A percentile compares a stretch with the other conserved stretches of the same genome.
These are phyloP conservation scores for Ganoderma resinaceum DNA, from an alignment of 1,284 basidiomycete species.

Conservation along the genomic window DNA sequence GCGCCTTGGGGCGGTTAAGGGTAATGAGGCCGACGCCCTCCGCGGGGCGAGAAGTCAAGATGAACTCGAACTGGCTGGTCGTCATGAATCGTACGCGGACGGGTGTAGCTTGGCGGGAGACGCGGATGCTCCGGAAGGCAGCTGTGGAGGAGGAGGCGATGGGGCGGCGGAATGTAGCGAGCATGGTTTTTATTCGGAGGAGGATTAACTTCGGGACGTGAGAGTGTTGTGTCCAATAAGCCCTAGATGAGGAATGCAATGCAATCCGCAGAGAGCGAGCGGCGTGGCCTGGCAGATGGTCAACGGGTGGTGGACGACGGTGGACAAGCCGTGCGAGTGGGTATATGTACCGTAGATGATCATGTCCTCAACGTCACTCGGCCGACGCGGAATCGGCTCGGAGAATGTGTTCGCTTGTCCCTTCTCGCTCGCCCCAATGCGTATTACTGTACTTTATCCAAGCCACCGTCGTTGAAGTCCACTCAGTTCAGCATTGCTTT, in stretches of 20 bases:
- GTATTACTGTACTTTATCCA: neutral
- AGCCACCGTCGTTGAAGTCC: neutral
- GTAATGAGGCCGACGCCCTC: slow-evolving; percentile 88
- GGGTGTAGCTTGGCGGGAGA: slow-evolving; percentile 16
- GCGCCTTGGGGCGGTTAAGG: slow-evolving; percentile 94
- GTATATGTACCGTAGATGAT: neutral
- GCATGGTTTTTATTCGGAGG: slow-evolving; percentile 13
- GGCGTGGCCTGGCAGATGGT: neutral
- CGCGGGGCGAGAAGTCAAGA: slow-evolving; percentile 78
- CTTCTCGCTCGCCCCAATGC: neutral
- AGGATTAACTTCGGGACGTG: neutral
- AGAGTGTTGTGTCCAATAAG: slow-evolving; percentile 3
- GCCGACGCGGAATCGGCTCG: slow-evolving; percentile 1
- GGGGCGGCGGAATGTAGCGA: slow-evolving; percentile 22
- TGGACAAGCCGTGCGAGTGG: neutral
- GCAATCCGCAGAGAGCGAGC: neutral
- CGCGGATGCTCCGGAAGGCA: slow-evolving; percentile 22
- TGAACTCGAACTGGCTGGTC: slow-evolving; percentile 65
- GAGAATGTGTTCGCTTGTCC: neutral
- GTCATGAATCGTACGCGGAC: slow-evolving; percentile 37
- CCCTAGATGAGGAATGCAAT: neutral
- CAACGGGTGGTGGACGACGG: neutral
- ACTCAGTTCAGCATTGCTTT: neutral
- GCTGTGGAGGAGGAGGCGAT: slow-evolving; percentile 21
- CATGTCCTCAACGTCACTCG: neutral